phyloP scores from a whole-genome alignment of 768 basidiomycete species.

The Termitomyces sp. region DNA sequence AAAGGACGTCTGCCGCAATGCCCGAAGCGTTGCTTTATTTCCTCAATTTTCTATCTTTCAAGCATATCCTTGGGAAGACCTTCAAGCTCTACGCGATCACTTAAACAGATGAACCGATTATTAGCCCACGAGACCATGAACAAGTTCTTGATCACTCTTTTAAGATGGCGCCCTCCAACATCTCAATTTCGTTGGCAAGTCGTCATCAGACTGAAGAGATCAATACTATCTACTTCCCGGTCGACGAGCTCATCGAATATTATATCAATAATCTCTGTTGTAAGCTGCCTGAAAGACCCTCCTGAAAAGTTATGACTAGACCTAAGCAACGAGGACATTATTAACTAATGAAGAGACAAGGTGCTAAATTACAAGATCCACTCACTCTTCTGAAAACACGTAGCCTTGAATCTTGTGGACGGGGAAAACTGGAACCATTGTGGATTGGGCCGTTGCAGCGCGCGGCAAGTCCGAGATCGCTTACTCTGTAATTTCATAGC shows the following conservation, averaged over 20 bases:
- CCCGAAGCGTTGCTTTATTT: background rate
- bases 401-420: background rate
- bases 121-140: too few relatives aligned
- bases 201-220: background rate
- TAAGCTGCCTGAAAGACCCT: background rate
- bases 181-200: too few relatives aligned
- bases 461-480: too few relatives aligned
- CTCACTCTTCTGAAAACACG: background rate
- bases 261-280: background rate
- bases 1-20: background rate
- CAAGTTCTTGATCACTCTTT: too few relatives aligned
- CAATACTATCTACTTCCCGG: background rate
- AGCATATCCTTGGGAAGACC: background rate
- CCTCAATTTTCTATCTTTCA: background rate
- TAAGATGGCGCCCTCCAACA: too few relatives aligned
- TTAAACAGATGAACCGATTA: too few relatives aligned
- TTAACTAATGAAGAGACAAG: background rate
- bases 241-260: background rate
- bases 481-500: too few relatives aligned
- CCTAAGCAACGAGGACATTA: background rate
- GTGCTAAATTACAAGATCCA: background rate
- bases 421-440: background rate
- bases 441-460: too few relatives aligned
- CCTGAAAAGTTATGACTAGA: background rate
- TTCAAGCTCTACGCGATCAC: background rate